Base-by-base conservation (phyloP, 805 yeast genomes). In the Yarrowia bubula region DNA sequence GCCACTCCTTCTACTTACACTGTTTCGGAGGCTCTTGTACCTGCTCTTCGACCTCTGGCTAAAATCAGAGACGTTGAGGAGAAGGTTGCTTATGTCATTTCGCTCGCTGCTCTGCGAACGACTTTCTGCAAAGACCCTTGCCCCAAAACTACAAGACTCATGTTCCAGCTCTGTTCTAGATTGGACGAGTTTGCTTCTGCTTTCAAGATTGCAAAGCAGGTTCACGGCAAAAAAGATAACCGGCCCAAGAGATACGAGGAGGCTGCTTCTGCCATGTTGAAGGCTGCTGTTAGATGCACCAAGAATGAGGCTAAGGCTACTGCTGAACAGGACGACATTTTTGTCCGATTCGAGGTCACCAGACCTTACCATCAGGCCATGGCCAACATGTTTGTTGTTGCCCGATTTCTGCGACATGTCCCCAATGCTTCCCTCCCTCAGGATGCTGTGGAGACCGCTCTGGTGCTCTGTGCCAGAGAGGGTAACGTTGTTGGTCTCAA, bases 231-330 rank as follows among this genome's bases (percentile, higher is more conserved):
- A 1, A 35, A 13, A 5, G 28, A 22, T 22, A 22, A 22, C 28
- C 28, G 28, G 28, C 28, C 14, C 28, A 18, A 33, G 4, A 33
- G 2, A n/a, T 2, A 31, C n/a, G 35, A 13, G 8, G 50, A 33
- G 17, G 33, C 51, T 17, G 39, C 43, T 13, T 15, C 61, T n/a
- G 61, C 61, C 15, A 55, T 55, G 47, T 8, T 55, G 31, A 55
- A 55, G 61, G 46, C 61, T 17, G 15, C 41, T 6, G 64, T 58
- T 3, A 41, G 64, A n/a, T 58, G 64, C 41, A 58, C 64, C 43
- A 43, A 43, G 28, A 58, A 58, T 13, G 64, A 58, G n/a, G 50
- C 22, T 7, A 13, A 31, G 4, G 51, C 42, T 2, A 15, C 33
- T 7, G 39, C 62, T 31, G 62, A 41, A 3, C 48, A 55, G 39